These are phyloP conservation scores for Phanerochaete sordida DNA, from an alignment of 768 basidiomycete genomes.

Conservation along the genomic window DNA sequence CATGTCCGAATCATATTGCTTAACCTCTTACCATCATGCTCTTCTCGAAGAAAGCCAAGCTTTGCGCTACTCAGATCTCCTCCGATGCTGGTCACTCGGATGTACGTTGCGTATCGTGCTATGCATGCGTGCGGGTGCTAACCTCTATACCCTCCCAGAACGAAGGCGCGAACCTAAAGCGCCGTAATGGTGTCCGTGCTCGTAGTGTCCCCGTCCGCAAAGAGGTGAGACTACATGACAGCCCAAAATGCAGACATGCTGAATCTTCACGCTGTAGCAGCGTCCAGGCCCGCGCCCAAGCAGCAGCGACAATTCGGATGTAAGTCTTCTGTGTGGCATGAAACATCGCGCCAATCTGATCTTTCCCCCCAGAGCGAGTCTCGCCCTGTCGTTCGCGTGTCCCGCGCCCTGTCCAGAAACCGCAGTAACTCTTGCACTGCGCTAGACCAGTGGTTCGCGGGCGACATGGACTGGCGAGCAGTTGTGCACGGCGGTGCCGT, in stretches of 20 bases:
- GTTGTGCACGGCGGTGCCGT: constrained; percentile 1
- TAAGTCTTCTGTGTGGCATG: neutral
- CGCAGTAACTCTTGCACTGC: constrained; percentile 6
- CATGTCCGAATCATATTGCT: neutral
- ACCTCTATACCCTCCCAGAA: neutral
- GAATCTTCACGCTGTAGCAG: neutral
- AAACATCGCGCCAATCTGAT: neutral
- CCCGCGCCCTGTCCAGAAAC: neutral
- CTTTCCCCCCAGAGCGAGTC: neutral
- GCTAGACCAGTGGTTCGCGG: constrained; percentile 4
- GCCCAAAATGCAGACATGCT: neutral
- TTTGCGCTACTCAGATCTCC: neutral
- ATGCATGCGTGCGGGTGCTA: neutral
- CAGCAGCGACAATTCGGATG: neutral
- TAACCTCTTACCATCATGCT: constrained; percentile 10
- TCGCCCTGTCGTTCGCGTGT: neutral
- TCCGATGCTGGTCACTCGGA: neutral
- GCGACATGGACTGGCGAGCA: constrained; percentile 1
- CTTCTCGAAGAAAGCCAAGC: constrained; percentile 1
- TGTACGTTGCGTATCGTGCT: neutral
- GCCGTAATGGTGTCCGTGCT: neutral
- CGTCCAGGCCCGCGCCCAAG: neutral
- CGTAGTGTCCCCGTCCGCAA: neutral
- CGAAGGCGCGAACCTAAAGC: neutral
- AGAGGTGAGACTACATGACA: neutral